These are phyloP conservation scores for Barbarea vulgaris DNA, from an alignment of 345 rosid genomes.

Conservation along the genomic window DNA sequence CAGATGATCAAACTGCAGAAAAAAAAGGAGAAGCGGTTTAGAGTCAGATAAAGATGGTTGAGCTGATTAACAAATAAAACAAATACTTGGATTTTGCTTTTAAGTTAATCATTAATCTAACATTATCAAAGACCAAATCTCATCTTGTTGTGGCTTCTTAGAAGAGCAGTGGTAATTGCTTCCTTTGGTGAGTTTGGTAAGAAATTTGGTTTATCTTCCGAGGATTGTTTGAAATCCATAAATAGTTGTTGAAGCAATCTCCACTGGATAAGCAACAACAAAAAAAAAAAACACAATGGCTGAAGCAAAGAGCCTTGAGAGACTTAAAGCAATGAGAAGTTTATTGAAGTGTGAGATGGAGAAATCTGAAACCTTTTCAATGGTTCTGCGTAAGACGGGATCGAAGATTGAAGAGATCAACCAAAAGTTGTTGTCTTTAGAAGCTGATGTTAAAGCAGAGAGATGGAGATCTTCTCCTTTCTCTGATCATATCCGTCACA, in stretches of 20 bases:
- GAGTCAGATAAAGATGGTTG: conserved; percentile 38
- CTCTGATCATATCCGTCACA: conserved; percentile 54
- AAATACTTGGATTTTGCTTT: conserved; percentile 35
- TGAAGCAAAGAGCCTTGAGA: conserved; percentile 41
- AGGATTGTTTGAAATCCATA: conserved; percentile 9
- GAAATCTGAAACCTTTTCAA: conserved; percentile 55
- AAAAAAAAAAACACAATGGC: conserved; percentile 50
- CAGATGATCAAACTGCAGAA: conserved; percentile 38
- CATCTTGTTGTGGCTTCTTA: conserved; percentile 18
- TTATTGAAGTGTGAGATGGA: conserved; percentile 57
- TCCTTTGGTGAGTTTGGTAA: conserved; percentile 38
- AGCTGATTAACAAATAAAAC: conserved; percentile 37
- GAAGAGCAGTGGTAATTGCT: conserved; percentile 16
- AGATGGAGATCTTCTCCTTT: conserved; percentile 48
- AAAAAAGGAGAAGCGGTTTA: conserved; percentile 4
- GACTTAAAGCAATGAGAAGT: conserved; percentile 51
- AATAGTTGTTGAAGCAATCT: conserved; percentile 19
- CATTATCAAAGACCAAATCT: conserved; percentile 24
- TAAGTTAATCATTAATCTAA: conserved; percentile 38
- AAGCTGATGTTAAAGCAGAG: conserved; percentile 46
- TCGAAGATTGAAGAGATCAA: conserved; percentile 47
- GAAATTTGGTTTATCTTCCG: conserved; percentile 38
- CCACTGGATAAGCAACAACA: conserved; percentile 14
- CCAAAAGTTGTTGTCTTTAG: conserved; percentile 46
- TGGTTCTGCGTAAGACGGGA: conserved; percentile 47